phyloP scores from a whole-genome alignment of 2,329 filamentous ascomycete genomes.

The Neopestalotiopsis sp. region DNA sequence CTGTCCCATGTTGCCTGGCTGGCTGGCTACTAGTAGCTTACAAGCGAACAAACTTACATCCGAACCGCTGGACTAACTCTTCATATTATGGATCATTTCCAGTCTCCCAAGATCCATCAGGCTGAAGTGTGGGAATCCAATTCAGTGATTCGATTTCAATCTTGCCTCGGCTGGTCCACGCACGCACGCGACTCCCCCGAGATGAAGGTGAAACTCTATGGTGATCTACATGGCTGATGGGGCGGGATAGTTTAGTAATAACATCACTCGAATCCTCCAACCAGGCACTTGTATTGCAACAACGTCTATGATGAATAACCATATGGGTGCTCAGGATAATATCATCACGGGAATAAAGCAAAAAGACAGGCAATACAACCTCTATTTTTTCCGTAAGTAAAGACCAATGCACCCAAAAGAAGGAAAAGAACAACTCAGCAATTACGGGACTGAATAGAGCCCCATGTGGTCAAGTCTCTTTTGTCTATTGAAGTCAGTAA shows the following conservation, averaged over 20 bases:
- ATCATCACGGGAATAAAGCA: too few species aligned
- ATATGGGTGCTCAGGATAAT: too few species aligned
- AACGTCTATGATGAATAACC: too few species aligned
- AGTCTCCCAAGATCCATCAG: conserved; percentile 1
- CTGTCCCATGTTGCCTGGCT: background rate
- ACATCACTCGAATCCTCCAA: background rate
- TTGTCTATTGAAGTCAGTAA: background rate
- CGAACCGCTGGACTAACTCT: background rate
- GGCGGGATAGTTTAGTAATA: conserved; percentile 1
- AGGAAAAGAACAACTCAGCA: background rate
- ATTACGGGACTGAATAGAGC: background rate
- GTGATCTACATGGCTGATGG: background rate
- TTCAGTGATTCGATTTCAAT: background rate
- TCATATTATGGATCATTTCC: background rate
- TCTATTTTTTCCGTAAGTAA: background rate
- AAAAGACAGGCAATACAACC: too few species aligned
- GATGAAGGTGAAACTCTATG: background rate
- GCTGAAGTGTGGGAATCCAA: background rate
- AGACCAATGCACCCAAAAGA: background rate
- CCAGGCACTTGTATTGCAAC: background rate
- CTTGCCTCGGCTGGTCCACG: conserved; percentile 2
- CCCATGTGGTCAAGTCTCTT: background rate
- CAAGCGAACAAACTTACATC: background rate
- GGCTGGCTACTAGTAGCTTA: background rate
- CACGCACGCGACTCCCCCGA: background rate